These are phyloP conservation scores for Penstemon eatonii DNA, from an alignment of 257 asterid species.

Conservation along the genomic window DNA sequence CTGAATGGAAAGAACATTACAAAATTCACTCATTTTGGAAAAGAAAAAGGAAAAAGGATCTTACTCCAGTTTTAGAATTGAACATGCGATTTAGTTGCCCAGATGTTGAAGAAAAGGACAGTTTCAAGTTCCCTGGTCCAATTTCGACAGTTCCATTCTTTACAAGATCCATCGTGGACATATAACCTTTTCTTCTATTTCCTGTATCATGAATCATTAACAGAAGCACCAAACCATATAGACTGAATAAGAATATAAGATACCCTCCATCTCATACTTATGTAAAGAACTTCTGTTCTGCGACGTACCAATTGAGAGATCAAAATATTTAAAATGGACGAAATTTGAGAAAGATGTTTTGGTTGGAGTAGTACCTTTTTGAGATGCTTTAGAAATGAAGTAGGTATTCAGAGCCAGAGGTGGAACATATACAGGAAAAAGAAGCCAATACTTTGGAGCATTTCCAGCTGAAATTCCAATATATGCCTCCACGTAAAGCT, in stretches of 20 bases:
- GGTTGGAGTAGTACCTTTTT: conserved; percentile 35
- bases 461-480: conserved; percentile 50
- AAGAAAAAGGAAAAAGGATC: conserved; percentile 9
- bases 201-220: conserved; percentile 42
- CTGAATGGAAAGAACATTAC: background rate
- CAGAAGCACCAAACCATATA: conserved; percentile 3
- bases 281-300: background rate
- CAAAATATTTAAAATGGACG: background rate
- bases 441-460: conserved; percentile 71
- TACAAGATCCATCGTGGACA: conserved; percentile 33
- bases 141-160: conserved; percentile 49
- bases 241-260: background rate
- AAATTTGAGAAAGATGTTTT: background rate
- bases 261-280: background rate
- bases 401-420: conserved; percentile 81
- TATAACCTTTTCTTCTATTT: conserved; percentile 28
- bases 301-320: conserved; percentile 3
- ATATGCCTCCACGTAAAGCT: conserved; percentile 71
- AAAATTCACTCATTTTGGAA: background rate
- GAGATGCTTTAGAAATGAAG: conserved; percentile 55
- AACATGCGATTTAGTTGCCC: conserved; percentile 75
- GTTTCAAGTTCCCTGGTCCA: conserved; percentile 76
- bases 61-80: conserved; percentile 72
- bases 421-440: conserved; percentile 61
- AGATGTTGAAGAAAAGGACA: conserved; percentile 65